Base-by-base conservation (phyloP, 768 basidiomycete species). In the Lentinula raphanica region DNA sequence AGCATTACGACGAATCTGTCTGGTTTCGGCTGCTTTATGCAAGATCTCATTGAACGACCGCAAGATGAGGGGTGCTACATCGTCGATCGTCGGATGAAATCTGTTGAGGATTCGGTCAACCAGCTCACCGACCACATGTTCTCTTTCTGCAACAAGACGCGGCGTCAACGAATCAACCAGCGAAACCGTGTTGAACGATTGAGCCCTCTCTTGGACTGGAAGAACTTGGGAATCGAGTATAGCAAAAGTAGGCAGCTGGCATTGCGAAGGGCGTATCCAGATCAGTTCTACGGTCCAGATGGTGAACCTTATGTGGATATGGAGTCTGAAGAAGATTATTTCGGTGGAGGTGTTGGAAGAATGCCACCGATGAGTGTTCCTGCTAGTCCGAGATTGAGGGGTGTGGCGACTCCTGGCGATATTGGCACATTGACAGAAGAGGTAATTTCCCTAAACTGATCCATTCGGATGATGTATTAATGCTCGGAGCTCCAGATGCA, bases 1-100 rank as follows among this genome's bases (percentile, higher is more conserved):
- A 92, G 89, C 32, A 86, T 98, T 53, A 98, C 97, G 13, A 99
- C 97, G 53, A 99, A 99, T 75, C 78, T 99, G 29, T 97, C 94
- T 17, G 97, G 97, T 38, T 98, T 98, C 63, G 97, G 97, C 5
- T 94, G 91, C 69, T 98, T 97, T 78, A 95, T 98, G 92, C 93
- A 96, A 71, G 97, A 99, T 68, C 79, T 98, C 25, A 94, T 99
- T 64, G 96, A 99, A 63, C 84, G 85, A 13, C 94, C 95, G 0
- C 85, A 93, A 60, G 94, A 96, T 55, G 95, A 98, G 71, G 94
- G 94, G 0, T 93, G 92, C 76, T 98, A 97, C 72, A 98, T 98
- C 69, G 87, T 98, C 64, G 96, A 98, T 69, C 83, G 97, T 39
- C 85, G 96, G 51, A 81, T 83, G 73, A 86, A 93, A 67, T 90